Percentiles rank a stretch among this genome's conserved stretches.
Conservation (phyloP, 2,329 filamentous ascomycete species). For the Dothistroma pini region DNA sequence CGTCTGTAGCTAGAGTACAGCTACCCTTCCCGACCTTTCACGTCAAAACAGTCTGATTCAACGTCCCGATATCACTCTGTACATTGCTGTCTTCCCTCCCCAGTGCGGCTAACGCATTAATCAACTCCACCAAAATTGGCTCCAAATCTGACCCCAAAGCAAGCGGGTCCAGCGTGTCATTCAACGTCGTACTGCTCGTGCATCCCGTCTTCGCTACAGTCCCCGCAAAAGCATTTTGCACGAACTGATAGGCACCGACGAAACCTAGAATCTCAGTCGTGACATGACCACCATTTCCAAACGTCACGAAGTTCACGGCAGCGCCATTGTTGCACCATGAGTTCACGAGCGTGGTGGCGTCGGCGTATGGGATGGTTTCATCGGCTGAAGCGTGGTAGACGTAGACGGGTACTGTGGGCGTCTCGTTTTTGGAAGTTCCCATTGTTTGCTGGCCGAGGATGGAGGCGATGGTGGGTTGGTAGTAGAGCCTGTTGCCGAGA, state of each 20-base stretch:
- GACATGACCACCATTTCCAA: constrained; percentile 27
- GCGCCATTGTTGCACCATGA: constrained; percentile 31
- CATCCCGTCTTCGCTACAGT: constrained; percentile 22
- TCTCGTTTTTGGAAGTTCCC: constrained; percentile 24
- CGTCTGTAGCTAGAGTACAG: no score
- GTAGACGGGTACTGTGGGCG: constrained; percentile 28
- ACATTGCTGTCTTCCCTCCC: constrained; percentile 17
- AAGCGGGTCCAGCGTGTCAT: constrained; percentile 22
- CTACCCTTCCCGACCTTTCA: neutral
- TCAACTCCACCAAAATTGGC: constrained; percentile 24
- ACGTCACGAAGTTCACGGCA: constrained; percentile 27
- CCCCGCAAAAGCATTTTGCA: constrained; percentile 26
- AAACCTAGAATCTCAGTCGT: constrained; percentile 29
- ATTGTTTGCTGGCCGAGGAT: constrained; percentile 24
- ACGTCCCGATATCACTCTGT: neutral
- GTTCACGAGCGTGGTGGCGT: constrained; percentile 25
- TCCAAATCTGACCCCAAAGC: constrained; percentile 27
- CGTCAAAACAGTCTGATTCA: neutral
- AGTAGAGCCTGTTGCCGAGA: constrained; percentile 24
- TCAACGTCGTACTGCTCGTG: constrained; percentile 17
- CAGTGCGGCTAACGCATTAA: constrained; percentile 20
- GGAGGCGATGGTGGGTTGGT: constrained; percentile 20
- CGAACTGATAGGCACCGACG: constrained; percentile 23
- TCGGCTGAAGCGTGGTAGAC: constrained; percentile 30
- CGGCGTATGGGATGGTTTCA: constrained; percentile 32